Evolutionary conservation across 495 filamentous ascomycete genomes (phyloP).

Genomic region (Xylona heveae): DNA sequence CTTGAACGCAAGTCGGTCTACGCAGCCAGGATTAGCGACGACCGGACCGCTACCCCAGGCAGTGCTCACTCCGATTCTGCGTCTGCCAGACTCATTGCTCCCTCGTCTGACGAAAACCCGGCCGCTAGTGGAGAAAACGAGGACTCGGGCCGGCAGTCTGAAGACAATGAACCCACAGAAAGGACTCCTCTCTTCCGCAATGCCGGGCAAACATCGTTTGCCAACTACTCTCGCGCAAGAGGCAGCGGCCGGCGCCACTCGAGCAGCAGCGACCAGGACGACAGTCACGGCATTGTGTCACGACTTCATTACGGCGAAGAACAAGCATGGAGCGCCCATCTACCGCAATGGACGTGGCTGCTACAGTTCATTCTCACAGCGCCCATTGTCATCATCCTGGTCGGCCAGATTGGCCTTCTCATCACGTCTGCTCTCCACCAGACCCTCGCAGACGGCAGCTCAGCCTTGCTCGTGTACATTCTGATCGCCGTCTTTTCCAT

Average conservation of each 20-base stretch:
- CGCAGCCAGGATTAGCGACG: constrained; percentile 20
- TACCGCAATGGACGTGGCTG: constrained; percentile 74
- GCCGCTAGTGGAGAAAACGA: constrained; percentile 20
- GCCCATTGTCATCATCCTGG: constrained; percentile 52
- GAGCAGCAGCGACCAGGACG: constrained; percentile 11
- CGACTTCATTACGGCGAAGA: constrained; percentile 70
- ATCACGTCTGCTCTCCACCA: constrained; percentile 49
- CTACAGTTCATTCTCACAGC: constrained; percentile 63
- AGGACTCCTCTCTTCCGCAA: constrained; percentile 56
- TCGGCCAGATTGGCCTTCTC: constrained; percentile 55
- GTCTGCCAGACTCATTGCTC: constrained; percentile 15
- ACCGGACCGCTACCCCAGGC: constrained; percentile 17
- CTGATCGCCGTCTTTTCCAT: constrained; percentile 41
- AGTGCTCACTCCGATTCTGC: constrained; percentile 6
- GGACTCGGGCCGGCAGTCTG: too few relatives aligned
- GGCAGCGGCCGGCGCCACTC: constrained; percentile 16
- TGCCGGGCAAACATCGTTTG: constrained; percentile 46
- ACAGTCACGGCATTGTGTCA: constrained; percentile 24
- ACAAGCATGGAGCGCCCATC: constrained; percentile 59
- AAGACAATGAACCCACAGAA: constrained; percentile 44
- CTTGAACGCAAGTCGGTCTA: constrained; percentile 51
- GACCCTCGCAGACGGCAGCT: constrained; percentile 60
- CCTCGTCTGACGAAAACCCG: constrained; percentile 15
- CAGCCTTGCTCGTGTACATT: constrained; percentile 45
- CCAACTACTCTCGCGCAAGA: constrained; percentile 32